Base-by-base conservation (phyloP, 805 yeast genomes). In the Saturnispora saitoi region DNA sequence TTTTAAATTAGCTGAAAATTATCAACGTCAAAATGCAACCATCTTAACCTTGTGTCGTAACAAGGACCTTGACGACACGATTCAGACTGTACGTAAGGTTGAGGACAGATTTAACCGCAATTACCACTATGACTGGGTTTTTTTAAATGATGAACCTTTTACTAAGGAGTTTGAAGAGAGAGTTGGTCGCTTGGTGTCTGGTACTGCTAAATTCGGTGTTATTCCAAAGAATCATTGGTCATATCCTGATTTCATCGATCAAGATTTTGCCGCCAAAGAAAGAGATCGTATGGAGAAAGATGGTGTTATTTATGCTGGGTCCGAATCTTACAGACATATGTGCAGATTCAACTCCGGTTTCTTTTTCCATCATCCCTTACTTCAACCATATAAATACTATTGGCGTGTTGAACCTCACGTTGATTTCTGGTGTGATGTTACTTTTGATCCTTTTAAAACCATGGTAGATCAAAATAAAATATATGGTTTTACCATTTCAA, bases 81-180 rank as follows among this genome's bases (percentile, higher is more conserved):
- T 82, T 32, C 72, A 69, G 42, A 78, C 93, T 5, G 81, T 88
- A 51, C 73, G 82, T 49, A 71, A 75, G 50, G 76, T 86, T 34
- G 95, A 87, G 70, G 87, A 83, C 64, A 75, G 90, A 48, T 89
- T 89, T 70, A 89, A 91, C 69, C 64, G 67, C 44, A 70, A 80
- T 53, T 89, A 61, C 67, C 78, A 85, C 55, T 90, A 90, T 64
- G 95, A 88, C 62, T 90, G 96, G 96, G 90, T 89, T 14, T 90
- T 90, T 65, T 69, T 91, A 56, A 90, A 90, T 67, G 91, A 91
- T 62, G 81, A 76, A 49, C 81, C 76, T 20, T 90, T 88, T 64
- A 70, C 74, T 31, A 83, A 81, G 2, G 86, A 83, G 49, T 89
- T 90, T 68, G 82, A 78, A 60, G 59, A 59, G 3, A 66, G 70